Base-by-base conservation (phyloP, 345 rosid genomes). In the Eucalyptus erythrocorys region DNA sequence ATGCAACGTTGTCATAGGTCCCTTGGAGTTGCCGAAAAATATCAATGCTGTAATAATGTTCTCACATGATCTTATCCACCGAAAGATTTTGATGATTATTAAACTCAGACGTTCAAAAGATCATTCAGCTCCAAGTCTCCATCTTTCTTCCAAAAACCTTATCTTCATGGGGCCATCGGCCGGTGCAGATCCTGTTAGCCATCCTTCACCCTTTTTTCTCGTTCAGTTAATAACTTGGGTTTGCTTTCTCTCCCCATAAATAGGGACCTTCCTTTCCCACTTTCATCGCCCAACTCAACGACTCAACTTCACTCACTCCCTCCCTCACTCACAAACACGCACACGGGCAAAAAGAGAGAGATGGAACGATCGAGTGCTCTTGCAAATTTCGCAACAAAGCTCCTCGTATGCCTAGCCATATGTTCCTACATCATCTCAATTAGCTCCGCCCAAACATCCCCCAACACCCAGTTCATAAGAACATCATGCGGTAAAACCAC, bases 401-500 rank as follows among this genome's bases (percentile, higher is more conserved):
- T 87, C 40, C 21, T 71, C n/a, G 48, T 86, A 30, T 57, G 55
- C 71, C 61, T 85, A 11, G 85, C 45, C 64, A 37, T 64, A 8
- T 87, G 14, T 76, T 64, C 71, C 47, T 68, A 48, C 71, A 13
- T 66, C 61, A 49, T 47, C 85, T 49, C 45, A 50, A 42, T n/a
- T 8, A 88, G 48, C 48, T n/a, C 50, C 8, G 86, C 86, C n/a
- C 86, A 71, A 22, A 37, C 55, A 79, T 32, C 30, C 9, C 48
- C 89, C 86, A 82, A 53, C 91, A 85, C 86, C 57, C 89, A 49
- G 57, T 92, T 88, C 92, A 87, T 92, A 43, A 90, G 57, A 57
- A 85, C 88, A 27, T 90, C 94, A 4, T 93, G 95, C 89, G 80
- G 87, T 13, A 71, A 50, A 85, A 92, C 95, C 30, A 68, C 87